phyloP scores from a whole-genome alignment of 2,329 filamentous ascomycete genomes.

The Furcasterigmium sp. region DNA sequence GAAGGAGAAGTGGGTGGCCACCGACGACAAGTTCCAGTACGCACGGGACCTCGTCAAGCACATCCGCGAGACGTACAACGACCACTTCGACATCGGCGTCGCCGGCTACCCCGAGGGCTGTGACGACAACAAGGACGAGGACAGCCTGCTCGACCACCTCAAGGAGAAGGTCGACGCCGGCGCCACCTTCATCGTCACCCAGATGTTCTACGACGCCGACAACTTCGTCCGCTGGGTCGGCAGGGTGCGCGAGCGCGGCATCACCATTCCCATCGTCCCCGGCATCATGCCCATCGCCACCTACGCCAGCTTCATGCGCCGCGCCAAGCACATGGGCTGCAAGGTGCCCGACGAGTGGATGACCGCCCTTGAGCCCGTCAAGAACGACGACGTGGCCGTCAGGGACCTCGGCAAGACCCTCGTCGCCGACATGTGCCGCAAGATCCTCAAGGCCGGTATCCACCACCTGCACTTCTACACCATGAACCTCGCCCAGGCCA shows the following conservation, averaged over 20 bases:
- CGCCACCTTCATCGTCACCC: constrained; percentile 89
- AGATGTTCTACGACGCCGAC: constrained; percentile 99
- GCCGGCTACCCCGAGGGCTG: constrained; percentile 94
- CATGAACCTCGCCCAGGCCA: constrained; percentile 96
- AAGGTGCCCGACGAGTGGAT: constrained; percentile 78
- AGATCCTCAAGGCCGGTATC: constrained; percentile 76
- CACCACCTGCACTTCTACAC: constrained; percentile 96
- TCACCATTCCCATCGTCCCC: constrained; percentile 76
- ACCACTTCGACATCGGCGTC: constrained; percentile 91
- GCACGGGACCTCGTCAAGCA: constrained; percentile 86
- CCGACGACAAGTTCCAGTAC: constrained; percentile 83
- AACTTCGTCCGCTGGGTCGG: constrained; percentile 89
- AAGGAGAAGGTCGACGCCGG: constrained; percentile 94
- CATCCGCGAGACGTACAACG: constrained; percentile 66
- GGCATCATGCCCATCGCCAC: constrained; percentile 90
- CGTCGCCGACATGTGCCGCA: constrained; percentile 84
- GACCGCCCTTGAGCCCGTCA: constrained; percentile 79
- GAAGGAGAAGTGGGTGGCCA: constrained; percentile 87
- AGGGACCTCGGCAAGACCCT: constrained; percentile 83
- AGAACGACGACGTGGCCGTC: constrained; percentile 93
- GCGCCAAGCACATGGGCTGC: constrained; percentile 88
- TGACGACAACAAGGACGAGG: constrained; percentile 86
- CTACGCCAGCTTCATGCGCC: constrained; percentile 84
- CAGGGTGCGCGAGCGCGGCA: constrained; percentile 79
- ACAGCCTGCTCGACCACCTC: constrained; percentile 80